Base-by-base conservation (phyloP, 306 rosid species). In the Vachellia collinsii region DNA sequence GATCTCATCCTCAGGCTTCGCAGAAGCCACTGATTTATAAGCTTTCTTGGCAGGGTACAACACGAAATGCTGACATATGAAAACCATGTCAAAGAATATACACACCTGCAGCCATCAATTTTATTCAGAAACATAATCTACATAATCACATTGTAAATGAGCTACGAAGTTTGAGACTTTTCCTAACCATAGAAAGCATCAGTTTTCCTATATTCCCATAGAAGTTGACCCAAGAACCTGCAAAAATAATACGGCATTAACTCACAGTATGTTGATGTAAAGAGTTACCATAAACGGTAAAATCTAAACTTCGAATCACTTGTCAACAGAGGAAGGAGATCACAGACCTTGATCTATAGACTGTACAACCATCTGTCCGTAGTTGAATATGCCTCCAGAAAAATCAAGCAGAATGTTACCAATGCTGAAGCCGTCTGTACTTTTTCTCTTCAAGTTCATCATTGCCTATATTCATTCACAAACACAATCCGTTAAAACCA, bases 141-240 rank as follows among this genome's bases (percentile, higher is more conserved):
- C 58, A 51, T 16, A 16, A 17, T 17, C 17, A 16, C 9, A 1
- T 17, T 51, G 77, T 77, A 68, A 23, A 59, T 22, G 29, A 22
- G 16, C 50, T 36, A 5, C 67, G 58, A 7, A 58, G 10, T 65
- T 53, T 23, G 65, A 83, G 72, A 85, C 44, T 38, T 73, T 68
- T 79, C 43, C 88, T 34, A 92, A 93, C 99, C 97, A 93, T 76
- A 82, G 97, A 93, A 39, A 94, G 92, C 85, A 94, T 53, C 63
- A 91, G 85, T 90, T 94, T 94, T 61, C 97, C 99, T 23, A 94
- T 84, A 59, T 94, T 93, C 64, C 97, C 99, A 73, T 90, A 93
- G 53, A 94, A 94, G 92, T 93, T 94, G 75, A 91, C 90, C 99
- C 95, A 93, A 50, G 99, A 94, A 90, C 75, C 99, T 93, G 94